phyloP scores from a whole-genome alignment of 192 early-diverging fungal genomes.

The Podila clonocystis region DNA sequence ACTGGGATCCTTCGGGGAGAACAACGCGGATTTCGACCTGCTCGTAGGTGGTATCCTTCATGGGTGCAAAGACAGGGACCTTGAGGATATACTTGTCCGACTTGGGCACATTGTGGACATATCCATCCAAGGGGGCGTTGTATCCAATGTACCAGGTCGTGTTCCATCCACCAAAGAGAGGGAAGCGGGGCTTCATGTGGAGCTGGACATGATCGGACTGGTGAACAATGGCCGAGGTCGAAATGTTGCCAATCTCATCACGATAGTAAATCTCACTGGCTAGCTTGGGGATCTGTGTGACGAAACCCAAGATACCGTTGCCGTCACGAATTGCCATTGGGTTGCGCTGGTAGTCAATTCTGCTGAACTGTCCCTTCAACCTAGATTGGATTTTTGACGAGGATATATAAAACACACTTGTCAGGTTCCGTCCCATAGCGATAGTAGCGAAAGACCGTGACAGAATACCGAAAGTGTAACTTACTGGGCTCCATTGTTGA shows the following conservation, averaged over 20 bases:
- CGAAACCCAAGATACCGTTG: conserved; percentile 38
- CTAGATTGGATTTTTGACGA: conserved; percentile 24
- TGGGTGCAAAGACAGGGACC: conserved; percentile 73
- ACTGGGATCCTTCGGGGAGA: conserved; percentile 93
- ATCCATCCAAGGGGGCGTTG: conserved; percentile 73
- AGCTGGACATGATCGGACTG: conserved; percentile 65
- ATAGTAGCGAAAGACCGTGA: background rate
- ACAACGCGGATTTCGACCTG: conserved; percentile 76
- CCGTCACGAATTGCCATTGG: conserved; percentile 60
- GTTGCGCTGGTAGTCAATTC: conserved; percentile 70
- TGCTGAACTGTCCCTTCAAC: conserved; percentile 73
- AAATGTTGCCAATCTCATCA: conserved; percentile 97
- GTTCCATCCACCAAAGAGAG: conserved; percentile 96
- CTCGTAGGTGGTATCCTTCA: conserved; percentile 73
- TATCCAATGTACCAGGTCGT: conserved; percentile 97
- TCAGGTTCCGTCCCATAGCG: background rate
- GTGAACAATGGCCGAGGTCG: conserved; percentile 78
- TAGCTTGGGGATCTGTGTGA: conserved; percentile 66
- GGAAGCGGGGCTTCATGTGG: conserved; percentile 90
- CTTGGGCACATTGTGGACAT: conserved; percentile 64
- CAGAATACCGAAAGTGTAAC: conserved; percentile 11
- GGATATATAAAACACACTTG: background rate
- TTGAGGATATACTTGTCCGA: conserved; percentile 68
- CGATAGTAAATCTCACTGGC: conserved; percentile 84
- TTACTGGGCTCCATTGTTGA: conserved; percentile 84